phyloP scores from a whole-genome alignment of 148 eudicot genomes.

The Amaranthus hypochondriacus region DNA sequence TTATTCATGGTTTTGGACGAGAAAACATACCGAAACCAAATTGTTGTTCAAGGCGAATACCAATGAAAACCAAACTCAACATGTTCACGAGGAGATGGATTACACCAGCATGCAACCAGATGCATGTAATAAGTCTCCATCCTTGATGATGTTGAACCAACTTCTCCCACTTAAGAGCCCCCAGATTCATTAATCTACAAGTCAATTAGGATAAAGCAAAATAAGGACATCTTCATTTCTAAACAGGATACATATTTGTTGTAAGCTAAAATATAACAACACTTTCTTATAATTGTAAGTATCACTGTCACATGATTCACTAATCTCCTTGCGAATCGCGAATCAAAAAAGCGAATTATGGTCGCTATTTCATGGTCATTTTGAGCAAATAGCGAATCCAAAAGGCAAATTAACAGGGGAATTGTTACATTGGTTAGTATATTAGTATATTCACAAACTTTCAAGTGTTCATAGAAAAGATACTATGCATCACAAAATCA shows the following conservation, averaged over 20 bases:
- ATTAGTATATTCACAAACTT: not conserved
- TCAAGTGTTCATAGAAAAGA: not conserved
- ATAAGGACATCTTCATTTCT: not conserved
- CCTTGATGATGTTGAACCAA: slow-evolving; percentile 46
- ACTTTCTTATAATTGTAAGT: not conserved
- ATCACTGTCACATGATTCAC: too few species aligned
- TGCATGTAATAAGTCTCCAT: slow-evolving; percentile 66
- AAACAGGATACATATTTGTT: not conserved
- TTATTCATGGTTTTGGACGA: not conserved
- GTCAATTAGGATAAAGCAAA: not conserved
- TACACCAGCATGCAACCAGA: slow-evolving; percentile 90
- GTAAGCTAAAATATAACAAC: not conserved
- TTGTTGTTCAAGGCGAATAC: slow-evolving; percentile 80
- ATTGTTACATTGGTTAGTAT: too few species aligned
- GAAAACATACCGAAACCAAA: slow-evolving; percentile 73
- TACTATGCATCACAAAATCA: not conserved
- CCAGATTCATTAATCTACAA: slow-evolving; percentile 60
- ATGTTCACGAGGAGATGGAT: slow-evolving; percentile 76
- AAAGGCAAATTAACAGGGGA: too few species aligned
- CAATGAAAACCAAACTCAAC: slow-evolving; percentile 69
- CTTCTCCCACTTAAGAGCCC: slow-evolving; percentile 56
- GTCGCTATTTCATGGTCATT: too few species aligned
- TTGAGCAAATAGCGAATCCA: too few species aligned
- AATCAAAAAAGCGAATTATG: too few species aligned
- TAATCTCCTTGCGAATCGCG: too few species aligned